phyloP scores from a whole-genome alignment of 192 early-diverging fungal species.

The Pecoramyces ruminantium region DNA sequence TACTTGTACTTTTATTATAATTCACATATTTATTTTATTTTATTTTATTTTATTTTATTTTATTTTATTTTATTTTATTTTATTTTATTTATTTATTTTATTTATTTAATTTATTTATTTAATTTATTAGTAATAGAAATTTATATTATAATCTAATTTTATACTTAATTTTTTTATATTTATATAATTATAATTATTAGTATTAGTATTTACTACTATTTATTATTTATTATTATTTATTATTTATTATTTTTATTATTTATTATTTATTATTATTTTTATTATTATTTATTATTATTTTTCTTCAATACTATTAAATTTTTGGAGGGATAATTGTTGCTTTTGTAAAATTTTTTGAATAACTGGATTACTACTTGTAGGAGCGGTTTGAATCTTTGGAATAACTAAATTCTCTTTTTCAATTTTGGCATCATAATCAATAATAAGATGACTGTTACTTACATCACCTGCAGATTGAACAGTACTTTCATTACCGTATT shows the following conservation, averaged over 20 bases:
- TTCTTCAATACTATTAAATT: neutral
- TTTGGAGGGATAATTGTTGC: neutral
- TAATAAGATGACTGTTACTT: neutral
- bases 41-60: no score
- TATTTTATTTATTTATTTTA: no score
- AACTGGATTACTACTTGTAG: neutral
- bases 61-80: no score
- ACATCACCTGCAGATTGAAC: neutral
- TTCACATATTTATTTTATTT: no score
- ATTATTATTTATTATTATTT: neutral
- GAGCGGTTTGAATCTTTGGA: neutral
- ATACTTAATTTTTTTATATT: no score
- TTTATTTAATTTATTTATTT: no score
- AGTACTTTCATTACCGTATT: neutral
- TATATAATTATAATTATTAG: no score
- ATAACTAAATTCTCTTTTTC: neutral
- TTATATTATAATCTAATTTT: no score
- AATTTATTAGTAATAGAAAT: no score
- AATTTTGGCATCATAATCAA: neutral
- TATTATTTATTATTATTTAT: no score
- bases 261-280: neutral
- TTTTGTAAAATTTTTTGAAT: neutral
- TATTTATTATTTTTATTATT: neutral
- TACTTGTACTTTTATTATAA: no score
- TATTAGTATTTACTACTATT: no score